Base-by-base conservation (phyloP, 1,284 basidiomycete genomes). In the Schizophyllum commune region DNA sequence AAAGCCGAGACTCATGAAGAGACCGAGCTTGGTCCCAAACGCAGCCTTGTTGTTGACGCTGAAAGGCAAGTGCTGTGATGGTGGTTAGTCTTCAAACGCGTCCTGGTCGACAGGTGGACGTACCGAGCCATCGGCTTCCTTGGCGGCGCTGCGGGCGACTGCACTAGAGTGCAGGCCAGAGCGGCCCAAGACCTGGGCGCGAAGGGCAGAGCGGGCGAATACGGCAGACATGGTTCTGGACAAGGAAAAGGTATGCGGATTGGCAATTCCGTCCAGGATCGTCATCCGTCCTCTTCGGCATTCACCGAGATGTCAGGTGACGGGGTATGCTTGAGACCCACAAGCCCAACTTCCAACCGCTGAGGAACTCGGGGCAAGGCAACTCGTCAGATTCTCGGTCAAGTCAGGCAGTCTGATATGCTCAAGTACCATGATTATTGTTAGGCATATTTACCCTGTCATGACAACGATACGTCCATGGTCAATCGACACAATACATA, bases 61-160 rank as follows among this genome's bases (percentile, higher is more conserved):
- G 76, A 91, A 92, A 19, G 90, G 89, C 47, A 91, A 77, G 72
- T 88, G 85, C 88, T 91, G 67, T 20, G 27, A 27, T 27, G 27
- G 27, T 27, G 27, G 27, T 27, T 27, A 27, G 27, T 27, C 27
- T 27, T 27, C 27, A 27, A 27, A 27, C 2, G 27, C 27, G 5
- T 27, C 27, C 27, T 27, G 27, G 27, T 27, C 27, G 27, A 27
- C 27, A 27, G 5, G 27, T 5, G 27, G 17, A 47, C 39, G 9
- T 17, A 47, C 39, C 39, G 39, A 47, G 39, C 39, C 39, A 9
- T 47, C 39, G 39, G 17, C 39, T 17, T 47, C 39, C 13, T 47
- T 11, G 13, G 9, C 17, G 39, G 13, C 39, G 17, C 39, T 47
- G 17, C 39, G 39, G 39, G 17, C 39, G 39, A 47, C 39, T 47